phyloP scores from a whole-genome alignment of 305 asterid species.

The Fraxinus dipetala region DNA sequence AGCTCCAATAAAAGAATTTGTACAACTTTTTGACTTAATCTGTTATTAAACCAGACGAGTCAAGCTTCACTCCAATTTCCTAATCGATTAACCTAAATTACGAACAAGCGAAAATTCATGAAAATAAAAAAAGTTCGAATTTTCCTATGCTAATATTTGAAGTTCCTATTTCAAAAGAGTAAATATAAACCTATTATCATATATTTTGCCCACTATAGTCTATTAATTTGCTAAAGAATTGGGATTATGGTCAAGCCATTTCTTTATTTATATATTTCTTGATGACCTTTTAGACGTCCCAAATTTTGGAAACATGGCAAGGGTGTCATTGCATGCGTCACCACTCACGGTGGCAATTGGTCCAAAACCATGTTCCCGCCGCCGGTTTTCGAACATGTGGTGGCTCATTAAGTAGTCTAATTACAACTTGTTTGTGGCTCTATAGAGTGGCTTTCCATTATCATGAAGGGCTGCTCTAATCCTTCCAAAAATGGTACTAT shows the following conservation, averaged over 20 bases:
- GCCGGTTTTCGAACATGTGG: conserved; percentile 17
- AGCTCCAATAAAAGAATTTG: neutral
- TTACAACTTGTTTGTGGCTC: neutral
- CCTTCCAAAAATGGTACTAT: conserved; percentile 16
- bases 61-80: neutral
- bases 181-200: neutral
- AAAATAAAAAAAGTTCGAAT: neutral
- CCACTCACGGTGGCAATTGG: neutral
- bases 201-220: neutral
- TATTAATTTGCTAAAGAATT: neutral
- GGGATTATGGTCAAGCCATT: neutral
- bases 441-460: conserved; percentile 12
- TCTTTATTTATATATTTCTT: neutral
- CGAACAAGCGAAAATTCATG: neutral
- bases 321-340: conserved; percentile 3
- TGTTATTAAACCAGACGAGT: neutral
- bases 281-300: neutral
- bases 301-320: neutral
- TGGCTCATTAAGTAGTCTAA: neutral
- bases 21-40: no score
- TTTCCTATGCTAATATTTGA: neutral
- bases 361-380: conserved; percentile 23
- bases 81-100: no score
- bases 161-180: neutral
- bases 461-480: conserved; percentile 16